Evolutionary conservation across 2,329 filamentous ascomycete species (phyloP), one percentile per base, ranked within the genome.

Genomic region (Fusarium drepaniforme): DNA sequence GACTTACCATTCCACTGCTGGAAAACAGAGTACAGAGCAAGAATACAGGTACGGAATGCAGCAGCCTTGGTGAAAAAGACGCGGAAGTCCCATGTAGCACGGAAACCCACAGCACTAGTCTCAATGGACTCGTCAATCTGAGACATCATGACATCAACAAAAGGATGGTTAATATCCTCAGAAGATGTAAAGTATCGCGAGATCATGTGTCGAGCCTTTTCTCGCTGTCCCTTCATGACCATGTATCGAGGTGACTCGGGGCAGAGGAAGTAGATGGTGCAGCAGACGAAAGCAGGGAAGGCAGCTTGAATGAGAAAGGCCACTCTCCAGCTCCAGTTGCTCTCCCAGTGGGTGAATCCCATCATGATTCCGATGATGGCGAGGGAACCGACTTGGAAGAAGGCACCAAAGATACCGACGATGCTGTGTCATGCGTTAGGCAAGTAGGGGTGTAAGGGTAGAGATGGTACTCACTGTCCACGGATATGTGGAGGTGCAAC

Each of bases 71-170:
- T 78, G 44, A 77, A 78, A 38, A 78, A 78, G 38, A 77, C 40
- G 12, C 76, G 67, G 33, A 77, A 78, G 44, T 77, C 76, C 51
- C 73, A 78, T 0, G 72, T 62, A 1, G 73, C 75, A 15, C 64
- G 42, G 40, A 78, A 72, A 2, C 71, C 69, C 8, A 70, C 66
- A 3, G 21, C 60, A 6, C 63, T 65, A 2, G 58, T 73, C 66
- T 78, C 76, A 15, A 78, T 71, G 3, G 76, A 78, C 53, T 73
- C 70, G 13, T 77, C 76, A 21, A 78, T 78, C 63, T 77, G 76
- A 3, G 68, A 28, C 40, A 78, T 65, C 25, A 78, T 25, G 56
- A 72, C 71, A 16, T 65, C 60, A 0, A 78, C 73, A 35, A 77
- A 73, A 1, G 76, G 73, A 18, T 78, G 73, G 5, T 71, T 74